Evolutionary conservation across 139 green algal genomes (phyloP).

Genomic region (Volvox reticuliferus): DNA sequence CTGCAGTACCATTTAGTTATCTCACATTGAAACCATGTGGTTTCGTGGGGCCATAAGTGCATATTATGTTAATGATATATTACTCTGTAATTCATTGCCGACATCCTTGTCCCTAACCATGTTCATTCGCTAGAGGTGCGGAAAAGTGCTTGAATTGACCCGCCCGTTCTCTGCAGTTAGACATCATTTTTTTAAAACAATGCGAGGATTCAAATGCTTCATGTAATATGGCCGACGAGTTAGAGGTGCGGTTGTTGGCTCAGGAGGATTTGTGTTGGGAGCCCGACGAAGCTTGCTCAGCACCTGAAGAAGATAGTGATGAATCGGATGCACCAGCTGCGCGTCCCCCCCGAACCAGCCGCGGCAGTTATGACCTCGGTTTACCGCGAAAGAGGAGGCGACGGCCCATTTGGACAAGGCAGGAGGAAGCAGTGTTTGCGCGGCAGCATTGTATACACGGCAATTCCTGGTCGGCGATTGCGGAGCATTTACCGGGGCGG

Average conservation of each 20-base stretch:
- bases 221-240: not conserved
- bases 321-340: not conserved
- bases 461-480: conserved; percentile 28
- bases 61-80: no score
- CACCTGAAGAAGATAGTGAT: conserved; percentile 5
- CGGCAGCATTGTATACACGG: not conserved
- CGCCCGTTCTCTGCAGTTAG: no score
- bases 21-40: not conserved
- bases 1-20: not conserved
- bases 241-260: not conserved
- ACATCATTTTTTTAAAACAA: no score
- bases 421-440: conserved; percentile 11
- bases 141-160: no score
- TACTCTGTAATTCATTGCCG: no score
- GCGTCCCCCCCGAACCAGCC: no score
- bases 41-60: no score
- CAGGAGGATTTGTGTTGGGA: not conserved
- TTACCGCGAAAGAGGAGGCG: not conserved
- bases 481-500: not conserved
- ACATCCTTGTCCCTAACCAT: no score
- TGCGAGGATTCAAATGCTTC: no score
- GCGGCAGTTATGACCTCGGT: not conserved
- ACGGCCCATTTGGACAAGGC: not conserved
- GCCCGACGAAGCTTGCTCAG: not conserved
- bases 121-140: no score